Evolutionary conservation across 495 filamentous ascomycete genomes (phyloP), one percentile per base, ranked within the genome.

Genomic region (Glonium stellatum): DNA sequence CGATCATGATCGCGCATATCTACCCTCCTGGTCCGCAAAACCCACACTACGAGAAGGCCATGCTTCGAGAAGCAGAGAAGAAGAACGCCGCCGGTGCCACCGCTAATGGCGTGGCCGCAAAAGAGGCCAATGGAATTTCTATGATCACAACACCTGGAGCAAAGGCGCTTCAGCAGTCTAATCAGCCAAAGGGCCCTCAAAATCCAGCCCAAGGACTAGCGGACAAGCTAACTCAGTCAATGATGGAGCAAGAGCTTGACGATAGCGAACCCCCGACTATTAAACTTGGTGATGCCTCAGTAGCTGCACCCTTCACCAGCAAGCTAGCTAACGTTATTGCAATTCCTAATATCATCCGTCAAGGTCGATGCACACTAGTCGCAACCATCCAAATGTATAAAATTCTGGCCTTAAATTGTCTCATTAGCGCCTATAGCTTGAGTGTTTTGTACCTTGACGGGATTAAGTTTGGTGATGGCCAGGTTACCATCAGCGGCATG

Each of bases 311-410:
- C 0, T 99, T 99, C 71, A 99, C 93, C 0, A 95, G 90, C 75
- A 99, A 99, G 74, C 80, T 99, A 27, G 89, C 90, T 57, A 96
- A 97, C 67, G 93, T 99, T 53, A 82, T 99, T 64, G 93, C 93
- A 46, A 92, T 99, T 62, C 91, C 93, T 18, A 97, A 99, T 77
- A 99, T 99, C 66, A 89, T 99, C 64, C 87, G 93, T 60, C 93
- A 99, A 75, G 93, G 93, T 53, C 86, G 93, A 59, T 99, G 93
- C 74, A 97, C 93, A 1, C 79, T 99, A 11, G 95, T 99, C 50
- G 92, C 93, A 4, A 97, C 95, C 3, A 97, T 99, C 63, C 93
- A 99, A 76, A 99, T 99, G 93, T 99, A 97, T 81, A 99, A 99
- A 80, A 99, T 99, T 67, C 81, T 99, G 55, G 93, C 93, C 21